Percentiles rank a stretch among this genome's conserved stretches.
Conservation (phyloP, 768 basidiomycete genomes). For the Suillus weaverae region DNA sequence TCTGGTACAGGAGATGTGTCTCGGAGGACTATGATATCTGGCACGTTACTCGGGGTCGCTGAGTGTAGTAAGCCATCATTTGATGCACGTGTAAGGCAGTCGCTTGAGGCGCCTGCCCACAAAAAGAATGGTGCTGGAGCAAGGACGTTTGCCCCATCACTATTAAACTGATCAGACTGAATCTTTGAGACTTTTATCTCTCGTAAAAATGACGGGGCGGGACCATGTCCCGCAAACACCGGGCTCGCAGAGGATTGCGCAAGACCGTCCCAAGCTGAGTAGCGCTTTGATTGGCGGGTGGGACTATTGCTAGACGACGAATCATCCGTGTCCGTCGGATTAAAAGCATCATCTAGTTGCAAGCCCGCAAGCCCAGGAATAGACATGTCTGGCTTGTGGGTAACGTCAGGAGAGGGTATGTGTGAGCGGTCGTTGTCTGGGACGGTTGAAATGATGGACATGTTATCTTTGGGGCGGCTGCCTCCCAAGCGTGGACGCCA, state of each 20-base stretch:
- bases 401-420: slow-evolving; percentile 36
- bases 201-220: slow-evolving; percentile 15
- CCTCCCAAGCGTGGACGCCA: slow-evolving; percentile 35
- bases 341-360: slow-evolving; percentile 23
- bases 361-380: slow-evolving; percentile 20
- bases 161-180: background rate
- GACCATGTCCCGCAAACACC: slow-evolving; percentile 14
- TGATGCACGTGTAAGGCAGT: slow-evolving; percentile 7
- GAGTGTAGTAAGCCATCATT: background rate
- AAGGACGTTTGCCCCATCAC: slow-evolving; percentile 11
- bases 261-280: slow-evolving; percentile 24
- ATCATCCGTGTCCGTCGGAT: slow-evolving; percentile 31
- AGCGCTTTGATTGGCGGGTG: slow-evolving; percentile 19
- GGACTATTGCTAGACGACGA: slow-evolving; percentile 29
- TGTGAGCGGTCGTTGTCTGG: slow-evolving; percentile 27
- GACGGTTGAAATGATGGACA: slow-evolving; percentile 25
- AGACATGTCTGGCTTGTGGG: slow-evolving; percentile 26
- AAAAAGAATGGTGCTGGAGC: slow-evolving; percentile 19
- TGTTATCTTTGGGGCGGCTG: slow-evolving; percentile 29
- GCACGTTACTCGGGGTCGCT: background rate
- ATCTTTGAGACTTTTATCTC: slow-evolving; percentile 9
- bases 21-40: background rate
- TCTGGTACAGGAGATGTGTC: background rate
- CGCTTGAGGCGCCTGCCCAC: slow-evolving; percentile 13
- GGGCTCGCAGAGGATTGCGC: slow-evolving; percentile 10